Base-by-base conservation (phyloP, 139 green algal genomes). In the Mesotaenium endlicherianum region DNA sequence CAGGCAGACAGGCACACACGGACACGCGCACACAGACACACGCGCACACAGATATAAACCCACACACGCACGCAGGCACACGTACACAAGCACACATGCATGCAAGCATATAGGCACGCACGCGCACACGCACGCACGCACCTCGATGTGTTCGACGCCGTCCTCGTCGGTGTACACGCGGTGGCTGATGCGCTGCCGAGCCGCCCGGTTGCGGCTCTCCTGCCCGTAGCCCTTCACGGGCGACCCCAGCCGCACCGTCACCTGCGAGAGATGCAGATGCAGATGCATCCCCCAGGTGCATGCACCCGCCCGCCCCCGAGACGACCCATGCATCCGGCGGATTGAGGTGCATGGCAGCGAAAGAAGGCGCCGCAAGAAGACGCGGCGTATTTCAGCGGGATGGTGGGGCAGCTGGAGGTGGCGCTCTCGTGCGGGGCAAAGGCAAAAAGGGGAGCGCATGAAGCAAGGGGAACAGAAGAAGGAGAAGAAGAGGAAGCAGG, bases 121-220 rank as follows among this genome's bases (percentile, higher is more conserved):
- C 47, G 47, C 47, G 47, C 47, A 11, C 47, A 57, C 47, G 47
- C 47, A 57, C 1, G 2, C 0, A 34, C 42, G 42, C 36, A 96
- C 94, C 90, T 94, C 91, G 43, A 96, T 85, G 67, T 97, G 95
- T 87, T 98, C 93, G 11, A 87, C 83, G 0, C 95, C 95, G 47
- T 92, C 88, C 11, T 70, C 70, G 74, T 98, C 94, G 70, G 91
- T 95, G 88, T 95, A 98, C 39, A 94, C 89, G 58, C 92, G 87
- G 86, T 98, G 92, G 0, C 93, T 94, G 42, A 98, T 96, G 72
- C 93, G 90, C 83, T 98, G 95, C 55, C 95, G 88, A 34, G 92
- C 93, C 40, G 93, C 90, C 2, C 95, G 90, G 90, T 95, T 97
- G 41, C 84, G 57, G 75, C 86, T 93, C 69, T 97, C 94, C 75